These are phyloP conservation scores for Capsicum pubescens DNA, from an alignment of 257 asterid genomes.

Conservation along the genomic window DNA sequence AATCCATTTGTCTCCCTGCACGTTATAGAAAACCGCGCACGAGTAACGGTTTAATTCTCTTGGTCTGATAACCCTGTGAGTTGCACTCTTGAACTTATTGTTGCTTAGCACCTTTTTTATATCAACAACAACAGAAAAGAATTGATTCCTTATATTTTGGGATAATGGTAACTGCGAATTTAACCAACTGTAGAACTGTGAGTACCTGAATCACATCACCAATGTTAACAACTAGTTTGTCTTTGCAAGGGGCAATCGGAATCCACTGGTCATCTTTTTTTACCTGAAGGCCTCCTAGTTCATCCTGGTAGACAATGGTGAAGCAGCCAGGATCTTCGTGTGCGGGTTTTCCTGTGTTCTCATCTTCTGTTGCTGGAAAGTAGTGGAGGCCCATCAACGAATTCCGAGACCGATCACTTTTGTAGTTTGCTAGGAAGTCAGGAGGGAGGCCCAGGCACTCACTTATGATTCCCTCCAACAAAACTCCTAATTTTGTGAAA, in stretches of 20 bases:
- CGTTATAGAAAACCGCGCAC: conserved; percentile 44
- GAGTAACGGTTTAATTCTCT: conserved; percentile 46
- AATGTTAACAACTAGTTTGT: conserved; percentile 49
- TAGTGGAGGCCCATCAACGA: conserved; percentile 55
- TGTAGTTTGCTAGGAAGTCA: conserved; percentile 49
- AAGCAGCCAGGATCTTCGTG: conserved; percentile 56
- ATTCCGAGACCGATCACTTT: conserved; percentile 56
- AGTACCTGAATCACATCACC: conserved; percentile 52
- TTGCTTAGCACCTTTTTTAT: conserved; percentile 46
- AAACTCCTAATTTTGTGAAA: conserved; percentile 41
- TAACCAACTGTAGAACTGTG: neutral
- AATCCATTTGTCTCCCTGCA: conserved; percentile 53
- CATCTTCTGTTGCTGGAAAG: conserved; percentile 48
- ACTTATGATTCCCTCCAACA: conserved; percentile 51
- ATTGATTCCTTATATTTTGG: neutral
- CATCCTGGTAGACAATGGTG: conserved; percentile 55
- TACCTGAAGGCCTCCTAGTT: conserved; percentile 61
- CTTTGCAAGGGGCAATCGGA: conserved; percentile 40
- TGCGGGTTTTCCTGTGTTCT: conserved; percentile 41
- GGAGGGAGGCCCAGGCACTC: conserved; percentile 61
- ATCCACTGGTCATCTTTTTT: conserved; percentile 47
- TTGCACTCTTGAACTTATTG: conserved; percentile 55
- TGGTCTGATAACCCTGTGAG: conserved; percentile 51
- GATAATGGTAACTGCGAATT: neutral
- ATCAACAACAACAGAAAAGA: neutral